Base-by-base conservation (phyloP, 129 eudicot species). In the Ambrosia artemisiifolia region DNA sequence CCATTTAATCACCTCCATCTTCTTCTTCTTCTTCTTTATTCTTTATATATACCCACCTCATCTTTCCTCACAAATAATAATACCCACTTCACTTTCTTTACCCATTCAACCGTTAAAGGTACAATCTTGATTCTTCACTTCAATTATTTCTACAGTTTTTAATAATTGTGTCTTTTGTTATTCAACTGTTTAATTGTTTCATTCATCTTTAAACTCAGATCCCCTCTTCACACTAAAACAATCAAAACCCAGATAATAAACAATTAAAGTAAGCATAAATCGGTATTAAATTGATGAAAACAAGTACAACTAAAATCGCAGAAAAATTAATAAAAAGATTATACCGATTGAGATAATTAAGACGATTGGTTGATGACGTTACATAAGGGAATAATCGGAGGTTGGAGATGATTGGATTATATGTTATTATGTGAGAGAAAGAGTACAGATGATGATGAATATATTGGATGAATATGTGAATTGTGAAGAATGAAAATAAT, bases 161-260 rank as follows among this genome's bases (percentile, higher is more conserved):
- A n/a, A n/a, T n/a, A n/a, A n/a, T n/a, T n/a, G n/a, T n/a, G n/a
- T n/a, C n/a, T n/a, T n/a, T n/a, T n/a, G n/a, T n/a, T n/a, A n/a
- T n/a, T n/a, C n/a, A n/a, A n/a, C n/a, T n/a, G n/a, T n/a, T n/a
- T n/a, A n/a, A n/a, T n/a, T n/a, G n/a, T n/a, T n/a, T n/a, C n/a
- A n/a, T n/a, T n/a, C n/a, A n/a, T n/a, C n/a, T n/a, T n/a, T 24
- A 40, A 73, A 63, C 59, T 43, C 77, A 83, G 82, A 84, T 82
- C 84, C 82, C 79, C 79, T 67, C 46, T 72, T 55, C 40, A 46
- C 64, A 61, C 76, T 64, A 20, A 48, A 43, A 56, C 63, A 46
- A 18, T 14, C 35, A 74, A 75, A 48, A 71, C 24, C 42, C 77
- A 71, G 51, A 61, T 30, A 14, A 57, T 40, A 65, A 73, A 67